phyloP scores from a whole-genome alignment of 2,329 filamentous ascomycete species.

The Fusarium cyanostomum region DNA sequence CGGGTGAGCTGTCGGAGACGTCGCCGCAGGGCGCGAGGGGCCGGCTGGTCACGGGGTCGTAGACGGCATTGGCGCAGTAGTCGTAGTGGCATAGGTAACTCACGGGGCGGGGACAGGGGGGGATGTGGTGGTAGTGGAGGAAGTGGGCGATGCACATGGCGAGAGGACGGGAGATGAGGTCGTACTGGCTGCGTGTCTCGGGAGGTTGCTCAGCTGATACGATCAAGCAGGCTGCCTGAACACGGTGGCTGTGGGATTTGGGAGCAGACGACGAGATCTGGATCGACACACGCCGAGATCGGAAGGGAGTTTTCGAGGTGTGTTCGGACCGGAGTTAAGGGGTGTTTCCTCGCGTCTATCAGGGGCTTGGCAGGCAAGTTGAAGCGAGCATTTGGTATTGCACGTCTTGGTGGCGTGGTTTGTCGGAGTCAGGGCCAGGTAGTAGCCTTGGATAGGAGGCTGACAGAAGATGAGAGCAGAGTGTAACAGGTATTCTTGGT shows the following conservation, averaged over 20 bases:
- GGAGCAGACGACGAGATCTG: slow-evolving; percentile 9
- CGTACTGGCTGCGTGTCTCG: slow-evolving; percentile 39
- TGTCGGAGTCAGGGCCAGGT: background rate
- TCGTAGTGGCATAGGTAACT: slow-evolving; percentile 55
- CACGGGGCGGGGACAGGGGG: slow-evolving; percentile 54
- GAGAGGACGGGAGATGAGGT: slow-evolving; percentile 4
- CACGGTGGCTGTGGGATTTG: no score
- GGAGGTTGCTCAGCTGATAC: slow-evolving; percentile 35
- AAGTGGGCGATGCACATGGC: slow-evolving; percentile 62
- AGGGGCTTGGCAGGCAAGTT: background rate
- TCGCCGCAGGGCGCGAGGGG: slow-evolving; percentile 36
- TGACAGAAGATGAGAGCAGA: background rate
- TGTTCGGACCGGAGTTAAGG: background rate
- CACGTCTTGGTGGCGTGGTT: background rate
- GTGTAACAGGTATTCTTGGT: background rate
- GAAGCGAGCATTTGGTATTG: background rate
- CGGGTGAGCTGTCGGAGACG: slow-evolving; percentile 23
- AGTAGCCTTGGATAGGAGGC: background rate
- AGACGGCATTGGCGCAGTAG: slow-evolving; percentile 53
- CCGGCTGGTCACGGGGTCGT: slow-evolving; percentile 43
- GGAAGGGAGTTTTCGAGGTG: background rate
- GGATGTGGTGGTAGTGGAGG: slow-evolving; percentile 61
- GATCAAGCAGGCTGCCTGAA: slow-evolving; percentile 12
- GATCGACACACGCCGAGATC: background rate
- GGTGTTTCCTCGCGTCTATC: background rate